phyloP scores from a whole-genome alignment of 768 basidiomycete species.

The Suillus brevipes region DNA sequence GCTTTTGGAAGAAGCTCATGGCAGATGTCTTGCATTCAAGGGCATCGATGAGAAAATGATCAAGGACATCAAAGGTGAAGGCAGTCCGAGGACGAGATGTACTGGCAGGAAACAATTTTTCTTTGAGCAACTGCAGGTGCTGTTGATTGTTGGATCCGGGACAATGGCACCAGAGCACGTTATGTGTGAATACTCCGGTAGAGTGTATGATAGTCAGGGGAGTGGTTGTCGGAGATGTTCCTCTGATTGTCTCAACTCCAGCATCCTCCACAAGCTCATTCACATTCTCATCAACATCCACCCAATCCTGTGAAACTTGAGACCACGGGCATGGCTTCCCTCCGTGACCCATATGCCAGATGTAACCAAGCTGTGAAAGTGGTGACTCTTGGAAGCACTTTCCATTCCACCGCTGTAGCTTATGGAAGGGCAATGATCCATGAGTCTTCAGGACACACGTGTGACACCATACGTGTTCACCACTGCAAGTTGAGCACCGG shows the following conservation, averaged over 20 bases:
- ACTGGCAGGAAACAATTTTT: no score
- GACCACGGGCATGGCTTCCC: slow-evolving; percentile 17
- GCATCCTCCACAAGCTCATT: no score
- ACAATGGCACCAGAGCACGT: no score
- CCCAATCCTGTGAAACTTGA: no score
- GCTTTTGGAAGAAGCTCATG: slow-evolving; percentile 11
- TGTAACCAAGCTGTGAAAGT: slow-evolving; percentile 22
- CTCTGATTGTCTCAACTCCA: no score
- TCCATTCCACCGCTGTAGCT: slow-evolving; percentile 23
- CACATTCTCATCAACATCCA: no score
- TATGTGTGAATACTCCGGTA: no score
- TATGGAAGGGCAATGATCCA: slow-evolving; percentile 16
- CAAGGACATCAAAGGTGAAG: slow-evolving; percentile 21
- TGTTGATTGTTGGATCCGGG: no score
- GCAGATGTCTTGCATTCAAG: slow-evolving; percentile 17
- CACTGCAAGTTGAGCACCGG: slow-evolving; percentile 4
- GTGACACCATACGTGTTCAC: slow-evolving; percentile 4
- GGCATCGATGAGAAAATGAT: slow-evolving; percentile 20
- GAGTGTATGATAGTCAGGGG: no score
- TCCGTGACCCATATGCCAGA: slow-evolving; percentile 24
- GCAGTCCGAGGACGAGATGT: no score
- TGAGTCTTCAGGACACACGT: neutral
- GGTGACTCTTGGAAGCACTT: slow-evolving; percentile 12
- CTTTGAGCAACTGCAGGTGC: slow-evolving; percentile 1
- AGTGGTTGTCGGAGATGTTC: no score